Base-by-base conservation (phyloP, 805 yeast species). In the Yamadazyma olivae region DNA sequence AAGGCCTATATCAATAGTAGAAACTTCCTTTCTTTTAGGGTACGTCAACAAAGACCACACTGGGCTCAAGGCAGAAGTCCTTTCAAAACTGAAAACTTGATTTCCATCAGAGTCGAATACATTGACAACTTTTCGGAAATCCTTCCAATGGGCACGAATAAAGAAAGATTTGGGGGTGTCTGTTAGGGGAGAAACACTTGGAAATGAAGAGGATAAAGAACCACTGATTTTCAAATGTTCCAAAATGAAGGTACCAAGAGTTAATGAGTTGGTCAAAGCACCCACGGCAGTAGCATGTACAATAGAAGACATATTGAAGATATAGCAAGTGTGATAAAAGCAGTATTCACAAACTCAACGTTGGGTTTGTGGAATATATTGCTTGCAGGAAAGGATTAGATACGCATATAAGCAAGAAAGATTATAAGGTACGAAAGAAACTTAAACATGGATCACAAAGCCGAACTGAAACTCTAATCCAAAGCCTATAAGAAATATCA, bases 1-100 rank as follows among this genome's bases (percentile, higher is more conserved):
- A 35, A 71, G 59, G 1, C 81, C 79, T 21, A 74, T 70, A 40
- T 72, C 61, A 33, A 78, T 57, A 2, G 78, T 67, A 6, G 80
- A 77, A 34, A 74, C 61, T 45, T 73, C 78, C 33, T 47, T 54
- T 43, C 77, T 59, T 12, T 59, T 50, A 14, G 79, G 78, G 36
- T 48, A 61, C 3, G 63, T 57, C 18, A 66, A 54, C 50, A 78
- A 49, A n/a, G 70, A 50, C 83, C 83, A 78, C 17, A 67, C 67
- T 14, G 77, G 77, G 33, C 69, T 67, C 35, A 63, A 47, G 1
- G 72, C 54, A 14, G 76, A 61, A 41, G 60, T 61, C 32, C 81
- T 61, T 54, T 76, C 81, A 48, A 77, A 59, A n/a, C 75, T 61
- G 51, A 70, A 77, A 12, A 64, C 49, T 41, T 70, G 68, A 18